Conservation (phyloP, 2,329 filamentous ascomycete species). For the Verruconis gallopava region DNA sequence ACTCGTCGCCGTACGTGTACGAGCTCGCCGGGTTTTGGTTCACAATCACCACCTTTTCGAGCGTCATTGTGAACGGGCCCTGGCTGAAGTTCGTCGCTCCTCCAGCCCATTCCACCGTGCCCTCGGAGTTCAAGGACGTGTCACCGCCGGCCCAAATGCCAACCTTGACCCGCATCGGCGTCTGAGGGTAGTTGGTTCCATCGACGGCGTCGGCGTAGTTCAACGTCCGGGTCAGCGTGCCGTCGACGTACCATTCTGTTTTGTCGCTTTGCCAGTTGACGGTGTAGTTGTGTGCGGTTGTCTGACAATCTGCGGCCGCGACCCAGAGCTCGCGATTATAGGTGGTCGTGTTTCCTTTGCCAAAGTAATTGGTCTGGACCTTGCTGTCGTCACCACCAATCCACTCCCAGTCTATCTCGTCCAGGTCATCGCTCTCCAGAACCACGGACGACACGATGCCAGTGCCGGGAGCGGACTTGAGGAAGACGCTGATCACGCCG, state of each 20-base stretch:
- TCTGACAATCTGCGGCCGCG: slow-evolving; percentile 39
- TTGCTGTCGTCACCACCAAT: slow-evolving; percentile 62
- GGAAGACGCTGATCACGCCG: slow-evolving; percentile 12
- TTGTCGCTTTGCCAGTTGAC: slow-evolving; percentile 55
- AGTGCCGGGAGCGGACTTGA: slow-evolving; percentile 42
- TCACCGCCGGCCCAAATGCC: slow-evolving; percentile 90
- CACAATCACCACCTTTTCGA: slow-evolving; percentile 61
- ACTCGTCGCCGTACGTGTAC: slow-evolving; percentile 70
- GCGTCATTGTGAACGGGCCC: slow-evolving; percentile 76
- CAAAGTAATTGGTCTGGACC: slow-evolving; percentile 81
- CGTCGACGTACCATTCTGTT: slow-evolving; percentile 59
- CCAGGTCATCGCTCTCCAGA: slow-evolving; percentile 76
- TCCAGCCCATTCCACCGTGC: slow-evolving; percentile 85
- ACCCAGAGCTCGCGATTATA: slow-evolving; percentile 59
- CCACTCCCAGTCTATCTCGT: slow-evolving; percentile 98
- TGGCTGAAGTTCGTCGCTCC: slow-evolving; percentile 71
- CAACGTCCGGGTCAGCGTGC: slow-evolving; percentile 49
- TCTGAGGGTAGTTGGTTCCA: slow-evolving; percentile 58
- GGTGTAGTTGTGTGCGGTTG: slow-evolving; percentile 57
- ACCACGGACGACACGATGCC: slow-evolving; percentile 91
- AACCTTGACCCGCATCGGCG: slow-evolving; percentile 64
- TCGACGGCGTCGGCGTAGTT: slow-evolving; percentile 42
- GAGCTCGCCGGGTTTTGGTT: slow-evolving; percentile 87
- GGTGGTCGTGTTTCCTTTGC: slow-evolving; percentile 57
- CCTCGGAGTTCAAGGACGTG: slow-evolving; percentile 53